These are phyloP conservation scores for Paecilomyces sp. DNA, from an alignment of 2,329 filamentous ascomycete species.

Conservation along the genomic window DNA sequence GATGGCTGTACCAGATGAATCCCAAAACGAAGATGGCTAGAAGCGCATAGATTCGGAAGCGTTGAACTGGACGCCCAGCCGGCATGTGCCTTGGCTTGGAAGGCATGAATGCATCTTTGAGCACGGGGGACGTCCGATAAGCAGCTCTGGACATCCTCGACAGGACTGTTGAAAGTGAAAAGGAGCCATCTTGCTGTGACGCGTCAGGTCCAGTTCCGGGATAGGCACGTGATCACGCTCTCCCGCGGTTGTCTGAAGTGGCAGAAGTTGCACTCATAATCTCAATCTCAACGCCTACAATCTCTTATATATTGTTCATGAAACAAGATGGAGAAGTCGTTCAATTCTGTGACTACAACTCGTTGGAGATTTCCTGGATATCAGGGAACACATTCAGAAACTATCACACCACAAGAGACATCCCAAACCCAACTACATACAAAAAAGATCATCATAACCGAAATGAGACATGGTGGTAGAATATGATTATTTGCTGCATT, in stretches of 20 bases:
- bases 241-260: neutral
- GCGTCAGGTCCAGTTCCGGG: neutral
- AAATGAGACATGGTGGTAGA: too few species aligned
- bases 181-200: neutral
- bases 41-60: conserved; percentile 6
- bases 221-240: neutral
- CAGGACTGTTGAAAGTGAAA: neutral
- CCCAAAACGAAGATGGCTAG: conserved; percentile 5
- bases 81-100: neutral
- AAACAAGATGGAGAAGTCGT: too few species aligned
- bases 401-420: too few species aligned
- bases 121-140: neutral
- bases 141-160: neutral
- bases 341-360: too few species aligned
- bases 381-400: too few species aligned
- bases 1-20: conserved; percentile 4
- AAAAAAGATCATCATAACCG: too few species aligned
- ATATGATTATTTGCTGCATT: neutral
- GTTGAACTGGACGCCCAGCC: conserved; percentile 2
- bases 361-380: too few species aligned
- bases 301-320: too few species aligned
- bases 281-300: too few species aligned
- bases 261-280: neutral
- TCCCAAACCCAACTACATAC: too few species aligned
- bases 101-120: neutral